Evolutionary conservation across 176 grass and related monocot genomes (phyloP).

Genomic region (Oryza nivara): DNA sequence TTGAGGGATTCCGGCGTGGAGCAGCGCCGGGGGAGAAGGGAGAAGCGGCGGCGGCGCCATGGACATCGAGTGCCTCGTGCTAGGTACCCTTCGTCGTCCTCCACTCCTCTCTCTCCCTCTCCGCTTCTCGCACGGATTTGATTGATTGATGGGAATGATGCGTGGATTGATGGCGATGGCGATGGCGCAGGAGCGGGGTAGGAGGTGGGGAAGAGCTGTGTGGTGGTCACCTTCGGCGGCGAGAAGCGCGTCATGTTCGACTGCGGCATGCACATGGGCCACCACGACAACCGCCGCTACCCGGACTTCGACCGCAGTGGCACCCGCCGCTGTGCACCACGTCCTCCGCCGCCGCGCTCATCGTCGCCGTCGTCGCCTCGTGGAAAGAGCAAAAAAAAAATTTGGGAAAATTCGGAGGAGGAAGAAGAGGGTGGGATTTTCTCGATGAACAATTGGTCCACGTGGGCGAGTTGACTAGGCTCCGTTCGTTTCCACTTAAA

Average conservation of each 20-base stretch:
- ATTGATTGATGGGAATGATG: background rate
- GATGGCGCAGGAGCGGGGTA: constrained; percentile 67
- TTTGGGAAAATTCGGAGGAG: too few relatives aligned
- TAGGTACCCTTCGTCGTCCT: constrained; percentile 49
- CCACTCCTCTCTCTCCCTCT: background rate
- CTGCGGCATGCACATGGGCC: constrained; percentile 96
- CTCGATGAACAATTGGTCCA: too few relatives aligned
- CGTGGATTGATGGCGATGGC: too few relatives aligned
- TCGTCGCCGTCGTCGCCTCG: too few relatives aligned
- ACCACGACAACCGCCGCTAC: constrained; percentile 65
- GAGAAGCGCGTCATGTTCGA: constrained; percentile 92
- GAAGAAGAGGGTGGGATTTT: too few relatives aligned
- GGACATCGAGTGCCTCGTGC: constrained; percentile 88
- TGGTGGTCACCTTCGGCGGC: constrained; percentile 66
- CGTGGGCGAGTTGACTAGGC: too few relatives aligned
- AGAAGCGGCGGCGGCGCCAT: constrained; percentile 30
- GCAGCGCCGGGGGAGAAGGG: too few relatives aligned
- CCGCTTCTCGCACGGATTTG: background rate
- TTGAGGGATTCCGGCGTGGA: too few relatives aligned
- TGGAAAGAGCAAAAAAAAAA: too few relatives aligned
- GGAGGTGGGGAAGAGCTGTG: constrained; percentile 96
- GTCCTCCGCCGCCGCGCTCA: too few relatives aligned
- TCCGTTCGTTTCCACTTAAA: too few relatives aligned
- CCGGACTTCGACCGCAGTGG: constrained; percentile 62
- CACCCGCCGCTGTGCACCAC: too few relatives aligned